Evolutionary conservation across 305 asterid genomes (phyloP), one percentile per base, ranked within the genome.

Genomic region (Plantago coronopus): DNA sequence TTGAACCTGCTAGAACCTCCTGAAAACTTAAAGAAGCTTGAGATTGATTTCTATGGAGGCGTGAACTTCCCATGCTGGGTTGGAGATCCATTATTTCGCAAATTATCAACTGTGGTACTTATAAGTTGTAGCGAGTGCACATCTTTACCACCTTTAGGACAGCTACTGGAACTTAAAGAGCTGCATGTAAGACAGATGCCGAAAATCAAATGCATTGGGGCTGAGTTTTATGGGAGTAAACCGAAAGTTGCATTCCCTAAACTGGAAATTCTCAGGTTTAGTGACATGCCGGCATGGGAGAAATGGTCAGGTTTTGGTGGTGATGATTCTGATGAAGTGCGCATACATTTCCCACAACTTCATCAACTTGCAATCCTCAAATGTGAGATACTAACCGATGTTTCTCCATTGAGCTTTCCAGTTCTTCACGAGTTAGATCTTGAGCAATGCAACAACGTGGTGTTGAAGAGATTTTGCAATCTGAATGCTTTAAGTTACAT

Each of bases 221-320:
- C 38, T 14, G 57, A 51, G 29, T 51, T 51, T 31, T 51, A 23
- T 13, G 57, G 57, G 57, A 3, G 1, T 14, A 31, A 73, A 38
- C 20, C 23, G 44, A 17, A 1, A 9, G 66, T 29, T 50, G 79
- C 81, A 7, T 82, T 82, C 67, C 72, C 70, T 10, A 74, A 81
- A 50, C 78, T 82, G 21, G 78, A 76, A 69, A 71, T 71, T 9
- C 62, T 82, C 27, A 71, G 78, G 60, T 72, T 82, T 49, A 77
- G 70, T 31, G 29, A 75, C 78, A 69, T 82, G 88, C 76, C 78
- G 16, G 54, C 67, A 27, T 82, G 88, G 83, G 75, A 79, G 69
- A 65, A 77, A 68, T 82, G 86, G 88, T 57, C 65, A 4, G 69
- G 56, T 47, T 60, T 49, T 38, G 25, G 27, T 37, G 65, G 61